These are phyloP conservation scores for Epichloe gansuensis DNA, from an alignment of 2,329 filamentous ascomycete genomes.

Conservation along the genomic window DNA sequence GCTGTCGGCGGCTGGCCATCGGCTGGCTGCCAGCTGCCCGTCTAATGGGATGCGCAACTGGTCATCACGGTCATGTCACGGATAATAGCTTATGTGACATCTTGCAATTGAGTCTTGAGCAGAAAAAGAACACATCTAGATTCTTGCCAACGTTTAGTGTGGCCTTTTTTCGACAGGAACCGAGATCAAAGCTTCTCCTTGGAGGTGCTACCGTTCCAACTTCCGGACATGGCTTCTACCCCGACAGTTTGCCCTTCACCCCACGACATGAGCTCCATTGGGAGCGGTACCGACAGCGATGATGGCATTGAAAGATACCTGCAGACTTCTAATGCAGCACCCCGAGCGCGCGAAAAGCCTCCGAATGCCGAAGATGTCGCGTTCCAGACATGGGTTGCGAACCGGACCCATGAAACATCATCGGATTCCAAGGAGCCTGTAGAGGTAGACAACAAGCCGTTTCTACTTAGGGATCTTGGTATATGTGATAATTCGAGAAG, in stretches of 20 bases:
- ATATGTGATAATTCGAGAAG: slow-evolving; percentile 15
- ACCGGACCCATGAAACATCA: not conserved
- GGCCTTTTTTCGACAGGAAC: not conserved
- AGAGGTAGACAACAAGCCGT: not conserved
- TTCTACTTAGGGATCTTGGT: not conserved
- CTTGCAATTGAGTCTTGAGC: no score
- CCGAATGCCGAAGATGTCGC: slow-evolving; percentile 6
- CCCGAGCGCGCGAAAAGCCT: not conserved
- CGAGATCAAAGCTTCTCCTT: not conserved
- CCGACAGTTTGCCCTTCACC: not conserved
- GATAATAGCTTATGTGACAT: no score
- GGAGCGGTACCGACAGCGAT: slow-evolving; percentile 7
- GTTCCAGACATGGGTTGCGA: slow-evolving; percentile 7
- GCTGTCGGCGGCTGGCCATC: no score
- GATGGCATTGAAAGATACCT: slow-evolving; percentile 6
- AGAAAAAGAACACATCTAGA: no score
- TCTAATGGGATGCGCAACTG: no score
- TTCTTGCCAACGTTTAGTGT: not conserved
- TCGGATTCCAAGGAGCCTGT: not conserved
- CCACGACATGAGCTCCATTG: not conserved
- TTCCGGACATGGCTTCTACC: not conserved
- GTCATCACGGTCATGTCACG: no score
- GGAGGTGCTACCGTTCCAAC: no score
- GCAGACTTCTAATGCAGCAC: not conserved
- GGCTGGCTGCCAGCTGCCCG: no score